Percentiles rank a stretch among this genome's conserved stretches.
phyloP scores from a whole-genome alignment of 2,329 filamentous ascomycete species.

The Cercospora zeae-maydis region DNA sequence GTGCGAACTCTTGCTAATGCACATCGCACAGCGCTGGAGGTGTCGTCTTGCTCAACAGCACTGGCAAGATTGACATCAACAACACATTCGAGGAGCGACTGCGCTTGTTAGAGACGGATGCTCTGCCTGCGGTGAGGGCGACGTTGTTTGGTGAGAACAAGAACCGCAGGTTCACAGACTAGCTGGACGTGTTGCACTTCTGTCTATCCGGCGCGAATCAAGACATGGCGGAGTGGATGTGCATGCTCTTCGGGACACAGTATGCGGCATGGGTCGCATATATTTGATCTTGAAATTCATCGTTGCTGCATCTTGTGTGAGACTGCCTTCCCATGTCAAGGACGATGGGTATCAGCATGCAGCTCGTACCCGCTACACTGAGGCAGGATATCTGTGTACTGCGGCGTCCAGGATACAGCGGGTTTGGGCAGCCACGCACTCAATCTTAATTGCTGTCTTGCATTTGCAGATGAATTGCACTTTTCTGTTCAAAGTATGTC shows the following conservation, averaged over 20 bases:
- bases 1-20: conserved; percentile 8
- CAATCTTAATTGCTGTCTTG: neutral
- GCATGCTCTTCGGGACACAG: neutral
- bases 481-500: neutral
- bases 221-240: neutral
- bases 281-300: neutral
- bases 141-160: conserved; percentile 90
- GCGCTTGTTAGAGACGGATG: conserved; percentile 76
- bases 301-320: neutral
- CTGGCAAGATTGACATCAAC: conserved; percentile 95
- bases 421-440: neutral
- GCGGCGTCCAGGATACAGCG: neutral
- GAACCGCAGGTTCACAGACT: conserved; percentile 95
- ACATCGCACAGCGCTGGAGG: conserved; percentile 68
- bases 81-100: conserved; percentile 95
- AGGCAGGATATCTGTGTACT: neutral
- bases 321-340: neutral
- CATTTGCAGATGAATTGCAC: neutral
- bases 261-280: neutral
- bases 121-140: conserved; percentile 78
- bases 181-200: conserved; percentile 32
- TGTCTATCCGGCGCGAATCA: neutral
- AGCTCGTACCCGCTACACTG: neutral
- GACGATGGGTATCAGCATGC: neutral
- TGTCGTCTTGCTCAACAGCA: conserved; percentile 71